Base-by-base conservation (phyloP, 257 asterid species). In the Perilla frutescens region DNA sequence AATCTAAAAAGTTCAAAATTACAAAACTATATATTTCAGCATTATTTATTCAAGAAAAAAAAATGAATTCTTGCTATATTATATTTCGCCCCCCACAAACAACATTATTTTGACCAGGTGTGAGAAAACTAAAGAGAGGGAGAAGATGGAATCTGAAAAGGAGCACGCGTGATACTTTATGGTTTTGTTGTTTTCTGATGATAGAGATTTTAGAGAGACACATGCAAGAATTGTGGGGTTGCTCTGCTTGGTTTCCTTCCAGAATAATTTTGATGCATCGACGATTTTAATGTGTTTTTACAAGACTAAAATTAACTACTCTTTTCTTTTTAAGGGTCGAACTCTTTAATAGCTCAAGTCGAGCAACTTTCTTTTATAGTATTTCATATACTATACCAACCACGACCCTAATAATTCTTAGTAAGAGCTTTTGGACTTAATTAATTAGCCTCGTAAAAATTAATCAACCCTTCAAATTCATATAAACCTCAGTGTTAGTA, bases 111-210 rank as follows among this genome's bases (percentile, higher is more conserved):
- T 20, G 26, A 20, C 26, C 26, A 20, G 26, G 26, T 20, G 32
- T 49, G 53, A 8, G 61, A 13, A 64, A 50, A 54, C 41, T 8
- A 65, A 29, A 39, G 68, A 10, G 51, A 12, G 36, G 34, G 5
- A 14, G 63, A 75, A 47, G 54, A 65, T 71, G 91, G 93, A 84
- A 86, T 86, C 84, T 79, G 89, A 76, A 82, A 86, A 84, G 83
- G 44, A 36, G 91, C 96, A 90, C 92, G 98, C 98, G 94, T 90
- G 91, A 69, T 70, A 77, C 96, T 85, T 90, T 90, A 71, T 73
- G 64, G 76, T 74, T 84, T 87, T 87, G 93, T 88, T 89, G 87
- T 77, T 82, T 85, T 78, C 44, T 77, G 84, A 48, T 82, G 86
- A 80, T 77, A 60, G 65, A 55, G 71, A 82, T 75, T 76, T 71